These are phyloP conservation scores for Lichenothelia convexa DNA, from an alignment of 495 filamentous ascomycete species.

Conservation along the genomic window DNA sequence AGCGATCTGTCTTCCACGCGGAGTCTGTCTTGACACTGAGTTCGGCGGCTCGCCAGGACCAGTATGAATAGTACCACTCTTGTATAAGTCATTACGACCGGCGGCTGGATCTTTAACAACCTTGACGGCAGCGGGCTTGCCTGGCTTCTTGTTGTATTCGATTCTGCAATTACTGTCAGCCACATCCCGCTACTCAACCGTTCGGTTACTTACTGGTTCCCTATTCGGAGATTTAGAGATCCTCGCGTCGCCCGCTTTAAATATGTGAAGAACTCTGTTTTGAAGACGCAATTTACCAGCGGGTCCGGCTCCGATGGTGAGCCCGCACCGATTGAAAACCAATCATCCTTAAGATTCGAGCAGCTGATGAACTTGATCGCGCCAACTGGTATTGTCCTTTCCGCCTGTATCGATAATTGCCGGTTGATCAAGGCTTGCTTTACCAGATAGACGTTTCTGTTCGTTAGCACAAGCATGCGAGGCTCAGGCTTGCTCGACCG, in stretches of 20 bases:
- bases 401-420: constrained; percentile 59
- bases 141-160: constrained; percentile 96
- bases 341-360: constrained; percentile 76
- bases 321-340: constrained; percentile 83
- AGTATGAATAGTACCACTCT: constrained; percentile 80
- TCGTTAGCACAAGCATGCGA: constrained; percentile 71
- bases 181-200: background rate
- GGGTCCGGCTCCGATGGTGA: constrained; percentile 82
- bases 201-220: constrained; percentile 32
- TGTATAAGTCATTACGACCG: constrained; percentile 66
- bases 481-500: constrained; percentile 85
- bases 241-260: constrained; percentile 58
- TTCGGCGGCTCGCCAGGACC: constrained; percentile 64
- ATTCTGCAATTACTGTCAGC: constrained; percentile 34
- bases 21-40: constrained; percentile 68
- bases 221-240: constrained; percentile 64
- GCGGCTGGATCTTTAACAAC: constrained; percentile 66
- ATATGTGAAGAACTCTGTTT: constrained; percentile 94
- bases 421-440: constrained; percentile 68
- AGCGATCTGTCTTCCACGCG: constrained; percentile 64
- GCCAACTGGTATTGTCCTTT: constrained; percentile 64
- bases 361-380: constrained; percentile 70
- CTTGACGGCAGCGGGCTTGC: constrained; percentile 75
- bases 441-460: constrained; percentile 69
- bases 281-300: constrained; percentile 78